Evolutionary conservation across 2,329 filamentous ascomycete genomes (phyloP), one percentile per base, ranked within the genome.

Genomic region (Pestalotiopsis sp.): DNA sequence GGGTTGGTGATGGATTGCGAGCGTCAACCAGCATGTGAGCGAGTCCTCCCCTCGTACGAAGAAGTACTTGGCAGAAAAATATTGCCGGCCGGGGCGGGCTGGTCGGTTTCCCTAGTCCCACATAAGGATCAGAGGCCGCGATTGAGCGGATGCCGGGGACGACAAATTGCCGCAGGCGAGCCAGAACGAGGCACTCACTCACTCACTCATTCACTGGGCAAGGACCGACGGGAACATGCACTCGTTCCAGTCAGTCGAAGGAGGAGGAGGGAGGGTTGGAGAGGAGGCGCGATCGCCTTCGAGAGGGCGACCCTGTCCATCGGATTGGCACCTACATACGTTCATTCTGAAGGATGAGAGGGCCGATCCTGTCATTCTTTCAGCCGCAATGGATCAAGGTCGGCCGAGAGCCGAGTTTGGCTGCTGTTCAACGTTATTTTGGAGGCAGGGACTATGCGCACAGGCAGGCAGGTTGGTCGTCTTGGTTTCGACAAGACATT

Each of bases 141-240:
- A 36, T 27, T 49, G 39, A 23, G 62, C 62, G 62, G 62, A 49
- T 25, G 62, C 62, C 62, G 62, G 62, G 41, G 20, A 65, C 39
- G 39, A 65, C 62, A 65, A 63, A 65, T 65, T 65, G 62, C 62
- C 62, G 62, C 62, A 65, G 39, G 38, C 62, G 39, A 65, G 13
- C 7, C 9, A 25, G 39, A 25, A 27, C 25, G 36, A 23, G 36
- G 60, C 31, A 36, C 31, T 36, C 31, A 36, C 31, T 36, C 31
- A 36, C 27, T 31, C 27, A 31, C 27, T 31, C 27, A 31, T 6
- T 4, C 27, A 31, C 31, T 36, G 31, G 31, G 31, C 31, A 36
- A 36, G 31, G 31, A 36, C 31, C 31, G 31, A 7, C 31, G 31
- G 31, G 31, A 36, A 36, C 31, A 36, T 36, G 31, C 31, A 36